Evolutionary conservation across 2,329 filamentous ascomycete species (phyloP).

Genomic region (Fusarium sp.): DNA sequence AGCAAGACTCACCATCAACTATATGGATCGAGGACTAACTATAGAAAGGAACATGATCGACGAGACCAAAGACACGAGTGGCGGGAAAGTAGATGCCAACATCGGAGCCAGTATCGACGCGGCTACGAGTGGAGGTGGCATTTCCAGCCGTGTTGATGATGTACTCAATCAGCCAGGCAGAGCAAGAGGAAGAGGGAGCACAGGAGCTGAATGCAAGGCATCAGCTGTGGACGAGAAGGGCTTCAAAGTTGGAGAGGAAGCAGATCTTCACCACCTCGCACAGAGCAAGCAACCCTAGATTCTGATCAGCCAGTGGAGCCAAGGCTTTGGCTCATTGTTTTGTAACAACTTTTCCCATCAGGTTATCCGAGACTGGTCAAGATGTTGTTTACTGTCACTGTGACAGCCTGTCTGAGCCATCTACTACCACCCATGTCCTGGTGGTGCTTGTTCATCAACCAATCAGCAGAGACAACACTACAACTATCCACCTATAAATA

Average conservation of each 20-base stretch:
- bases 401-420: too few relatives aligned
- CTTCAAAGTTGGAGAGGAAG: slow-evolving; percentile 16
- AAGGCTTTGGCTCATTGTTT: too few relatives aligned
- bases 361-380: too few relatives aligned
- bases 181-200: background rate
- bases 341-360: too few relatives aligned
- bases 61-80: slow-evolving; percentile 13
- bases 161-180: background rate
- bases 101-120: slow-evolving; percentile 16
- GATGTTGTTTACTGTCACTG: too few relatives aligned
- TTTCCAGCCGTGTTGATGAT: background rate
- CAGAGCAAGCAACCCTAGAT: slow-evolving; percentile 14
- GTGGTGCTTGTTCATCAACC: background rate
- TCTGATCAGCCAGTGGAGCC: slow-evolving; percentile 16
- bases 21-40: background rate
- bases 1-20: background rate
- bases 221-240: background rate
- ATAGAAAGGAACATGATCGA: slow-evolving; percentile 8
- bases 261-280: slow-evolving; percentile 10
- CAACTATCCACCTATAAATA: background rate
- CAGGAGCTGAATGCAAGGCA: background rate
- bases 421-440: background rate
- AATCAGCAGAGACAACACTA: slow-evolving; percentile 25
- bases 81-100: slow-evolving; percentile 7
- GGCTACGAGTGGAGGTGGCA: background rate